Base-by-base conservation (phyloP, 2,329 filamentous ascomycete genomes). In the Talaromyces islandicus region DNA sequence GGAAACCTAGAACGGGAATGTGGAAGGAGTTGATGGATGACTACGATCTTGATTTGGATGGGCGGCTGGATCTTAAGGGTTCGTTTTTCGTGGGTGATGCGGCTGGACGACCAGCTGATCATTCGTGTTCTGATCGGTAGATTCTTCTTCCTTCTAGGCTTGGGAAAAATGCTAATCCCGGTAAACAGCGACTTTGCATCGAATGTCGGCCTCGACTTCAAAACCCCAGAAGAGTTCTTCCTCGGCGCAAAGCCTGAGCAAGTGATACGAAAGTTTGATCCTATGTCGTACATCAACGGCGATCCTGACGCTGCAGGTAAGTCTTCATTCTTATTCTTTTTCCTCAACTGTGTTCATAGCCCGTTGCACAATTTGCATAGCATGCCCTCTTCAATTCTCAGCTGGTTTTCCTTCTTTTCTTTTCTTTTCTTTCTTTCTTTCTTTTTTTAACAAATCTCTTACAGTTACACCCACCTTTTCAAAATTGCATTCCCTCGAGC, bases 41-140 rank as follows among this genome's bases (percentile, higher is more conserved):
- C 67, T 83, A 86, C 64, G 82, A 81, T 53, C 76, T 89, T 1
- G 75, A 83, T 51, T 77, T 79, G 56, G 69, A 70, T 5, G 77
- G 77, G 1, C 81, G 83, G 17, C 75, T 96, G n/a, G 88, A 96
- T 71, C 72, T 90, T 35, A 76, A 83, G 17, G 78, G 80, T 3
- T 95, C 90, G 25, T 80, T 97, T 64, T 97, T 96, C 70, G 87
- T 99, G 51, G 94, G 94, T 51, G 94, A 99, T 77, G 94, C 94
- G 54, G 85, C 82, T 57, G 85, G 70, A 69, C 72, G 75, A 59
- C 76, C 71, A 46, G 82, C 82, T 58, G 85, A 88, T 71, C 81
- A 87, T 75, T 83, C 84, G 17, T 80, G 79, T 68, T 83, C 80
- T 12, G 85, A 88, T 73, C 80, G 83, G 82, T 85, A 68, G 60